Percentiles rank a stretch among this genome's conserved stretches.
Conservation (phyloP, 345 rosid genomes). For the Sisymbrium irio region DNA sequence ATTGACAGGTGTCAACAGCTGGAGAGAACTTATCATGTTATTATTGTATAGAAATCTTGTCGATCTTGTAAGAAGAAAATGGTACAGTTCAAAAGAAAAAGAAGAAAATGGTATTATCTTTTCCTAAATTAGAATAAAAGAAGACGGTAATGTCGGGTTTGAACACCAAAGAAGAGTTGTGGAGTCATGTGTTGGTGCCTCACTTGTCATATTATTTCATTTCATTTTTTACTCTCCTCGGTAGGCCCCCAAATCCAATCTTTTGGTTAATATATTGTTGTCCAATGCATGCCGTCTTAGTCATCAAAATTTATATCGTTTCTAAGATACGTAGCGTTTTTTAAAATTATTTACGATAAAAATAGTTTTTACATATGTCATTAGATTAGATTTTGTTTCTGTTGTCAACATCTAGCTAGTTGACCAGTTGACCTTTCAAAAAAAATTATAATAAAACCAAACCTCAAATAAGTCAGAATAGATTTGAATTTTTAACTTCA, state of each 20-base stretch:
- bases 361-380: not conserved
- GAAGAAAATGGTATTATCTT: not conserved
- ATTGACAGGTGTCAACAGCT: too few species aligned
- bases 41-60: too few species aligned
- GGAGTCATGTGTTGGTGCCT: conserved; percentile 11
- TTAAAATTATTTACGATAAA: not conserved
- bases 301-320: not conserved
- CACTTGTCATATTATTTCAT: not conserved
- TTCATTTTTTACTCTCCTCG: not conserved
- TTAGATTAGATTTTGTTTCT: not conserved
- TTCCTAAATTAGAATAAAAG: not conserved
- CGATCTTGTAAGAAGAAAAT: not conserved
- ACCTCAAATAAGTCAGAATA: not conserved
- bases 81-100: too few species aligned
- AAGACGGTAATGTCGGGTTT: not conserved
- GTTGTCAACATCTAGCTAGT: not conserved
- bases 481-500: not conserved
- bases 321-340: not conserved
- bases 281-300: not conserved
- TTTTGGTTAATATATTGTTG: not conserved
- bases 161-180: not conserved
- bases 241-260: not conserved
- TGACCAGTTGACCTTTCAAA: not conserved
- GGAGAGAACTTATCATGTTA: too few species aligned
- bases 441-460: not conserved